Evolutionary conservation across 129 eudicot species (phyloP).

Genomic region (Logfia minima): DNA sequence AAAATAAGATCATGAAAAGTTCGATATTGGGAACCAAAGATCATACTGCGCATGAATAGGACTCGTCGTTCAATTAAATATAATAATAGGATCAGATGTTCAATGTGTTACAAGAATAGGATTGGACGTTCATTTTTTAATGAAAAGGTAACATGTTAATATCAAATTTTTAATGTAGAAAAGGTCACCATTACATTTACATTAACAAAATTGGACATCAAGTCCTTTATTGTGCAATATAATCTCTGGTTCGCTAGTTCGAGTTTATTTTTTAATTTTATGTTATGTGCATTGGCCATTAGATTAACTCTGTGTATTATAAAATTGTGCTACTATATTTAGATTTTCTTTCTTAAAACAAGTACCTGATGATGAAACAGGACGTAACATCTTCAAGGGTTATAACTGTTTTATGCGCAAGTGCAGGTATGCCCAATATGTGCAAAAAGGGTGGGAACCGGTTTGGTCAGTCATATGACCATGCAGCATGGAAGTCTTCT

Average conservation of each 20-base stretch:
- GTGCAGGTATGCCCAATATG: slow-evolving; percentile 89
- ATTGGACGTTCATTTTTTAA: not conserved
- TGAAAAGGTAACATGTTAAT: not conserved
- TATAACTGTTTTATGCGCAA: not conserved
- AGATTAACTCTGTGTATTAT: not conserved
- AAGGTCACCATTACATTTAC: no score
- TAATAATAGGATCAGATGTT: no score
- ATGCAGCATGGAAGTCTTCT: slow-evolving; percentile 80
- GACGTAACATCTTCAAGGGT: not conserved
- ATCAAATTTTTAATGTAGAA: no score
- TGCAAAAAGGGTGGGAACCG: slow-evolving; percentile 63
- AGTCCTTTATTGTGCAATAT: not conserved
- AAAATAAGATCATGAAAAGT: not conserved
- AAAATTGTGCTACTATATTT: not conserved
- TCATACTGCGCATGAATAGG: not conserved
- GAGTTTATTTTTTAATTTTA: no score
- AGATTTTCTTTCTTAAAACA: not conserved
- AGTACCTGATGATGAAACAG: not conserved
- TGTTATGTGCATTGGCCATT: not conserved
- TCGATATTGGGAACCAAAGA: not conserved
- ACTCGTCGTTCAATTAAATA: not conserved
- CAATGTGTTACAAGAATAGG: not conserved
- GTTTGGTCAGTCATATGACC: slow-evolving; percentile 76
- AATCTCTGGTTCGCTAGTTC: not conserved
- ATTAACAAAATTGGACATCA: not conserved